These are phyloP conservation scores for Apiospora marii DNA, from an alignment of 2,329 filamentous ascomycete genomes.

Conservation along the genomic window DNA sequence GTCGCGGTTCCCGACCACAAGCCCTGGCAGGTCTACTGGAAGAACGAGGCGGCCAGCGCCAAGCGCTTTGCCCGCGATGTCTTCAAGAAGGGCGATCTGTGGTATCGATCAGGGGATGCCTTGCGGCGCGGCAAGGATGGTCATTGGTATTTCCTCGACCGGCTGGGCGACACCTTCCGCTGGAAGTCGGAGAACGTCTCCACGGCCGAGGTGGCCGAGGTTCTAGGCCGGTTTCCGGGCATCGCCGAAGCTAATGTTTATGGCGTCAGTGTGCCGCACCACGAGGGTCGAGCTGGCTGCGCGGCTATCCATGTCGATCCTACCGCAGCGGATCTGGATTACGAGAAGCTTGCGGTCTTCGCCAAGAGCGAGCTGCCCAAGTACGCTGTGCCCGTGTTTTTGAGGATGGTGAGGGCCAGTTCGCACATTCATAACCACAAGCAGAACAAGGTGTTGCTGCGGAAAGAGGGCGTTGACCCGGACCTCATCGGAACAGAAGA, in stretches of 20 bases:
- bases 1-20: constrained; percentile 60
- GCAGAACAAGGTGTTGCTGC: constrained; percentile 47
- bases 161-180: constrained; percentile 72
- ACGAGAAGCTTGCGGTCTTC: constrained; percentile 42
- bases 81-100: constrained; percentile 69
- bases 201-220: constrained; percentile 47
- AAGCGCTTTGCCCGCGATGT: constrained; percentile 70
- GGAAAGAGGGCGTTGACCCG: constrained; percentile 46
- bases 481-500: constrained; percentile 39
- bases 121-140: constrained; percentile 65
- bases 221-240: constrained; percentile 43
- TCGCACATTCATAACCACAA: constrained; percentile 50
- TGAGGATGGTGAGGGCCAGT: constrained; percentile 43
- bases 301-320: constrained; percentile 46
- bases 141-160: constrained; percentile 71
- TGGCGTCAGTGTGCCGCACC: constrained; percentile 44
- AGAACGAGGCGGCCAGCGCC: constrained; percentile 64
- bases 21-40: constrained; percentile 72
- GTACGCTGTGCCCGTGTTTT: constrained; percentile 48
- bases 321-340: constrained; percentile 40
- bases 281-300: constrained; percentile 46
- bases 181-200: constrained; percentile 59
- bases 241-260: constrained; percentile 48
- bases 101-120: constrained; percentile 70
- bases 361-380: constrained; percentile 42